A percentile compares a stretch with the other conserved stretches of the same genome.
Evolutionary conservation across 2,329 filamentous ascomycete species (phyloP).

Genomic region (Gaeumannomyces tritici): DNA sequence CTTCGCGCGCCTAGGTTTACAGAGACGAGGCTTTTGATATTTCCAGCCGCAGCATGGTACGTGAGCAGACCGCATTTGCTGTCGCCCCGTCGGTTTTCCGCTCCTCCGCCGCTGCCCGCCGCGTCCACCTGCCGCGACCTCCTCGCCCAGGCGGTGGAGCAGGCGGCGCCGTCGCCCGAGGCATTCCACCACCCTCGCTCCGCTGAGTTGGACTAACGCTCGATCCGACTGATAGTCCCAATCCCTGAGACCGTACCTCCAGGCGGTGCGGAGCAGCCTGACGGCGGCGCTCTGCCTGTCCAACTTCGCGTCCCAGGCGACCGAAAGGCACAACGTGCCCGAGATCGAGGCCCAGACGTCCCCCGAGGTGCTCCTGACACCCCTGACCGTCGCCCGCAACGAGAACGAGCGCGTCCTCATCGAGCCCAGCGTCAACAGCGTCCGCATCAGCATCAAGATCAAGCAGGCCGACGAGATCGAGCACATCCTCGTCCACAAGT

Average conservation of each 20-base stretch:
- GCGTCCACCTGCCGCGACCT: background rate
- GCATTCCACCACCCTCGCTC: background rate
- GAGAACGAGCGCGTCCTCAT: constrained; percentile 96
- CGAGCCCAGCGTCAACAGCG: constrained; percentile 93
- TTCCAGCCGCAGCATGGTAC: background rate
- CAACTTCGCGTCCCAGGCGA: constrained; percentile 95
- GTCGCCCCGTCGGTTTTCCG: background rate
- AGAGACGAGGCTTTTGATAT: background rate
- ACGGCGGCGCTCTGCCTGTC: constrained; percentile 88
- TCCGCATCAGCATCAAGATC: constrained; percentile 96
- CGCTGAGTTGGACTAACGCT: background rate
- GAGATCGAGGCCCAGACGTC: constrained; percentile 91
- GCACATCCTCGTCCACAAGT: constrained; percentile 96
- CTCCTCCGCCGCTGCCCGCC: no score
- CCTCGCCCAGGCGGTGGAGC: background rate
- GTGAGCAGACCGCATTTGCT: background rate
- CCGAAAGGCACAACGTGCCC: constrained; percentile 95
- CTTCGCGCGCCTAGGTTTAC: background rate
- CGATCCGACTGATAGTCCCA: constrained; percentile 54
- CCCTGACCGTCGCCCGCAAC: constrained; percentile 83
- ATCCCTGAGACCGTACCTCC: constrained; percentile 92
- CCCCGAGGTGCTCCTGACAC: constrained; percentile 88
- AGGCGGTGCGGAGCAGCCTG: constrained; percentile 89
- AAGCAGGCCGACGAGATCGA: constrained; percentile 99
- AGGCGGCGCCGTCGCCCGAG: background rate